Evolutionary conservation across 176 grass and related monocot genomes (phyloP).

Genomic region (Oryza longistaminata): DNA sequence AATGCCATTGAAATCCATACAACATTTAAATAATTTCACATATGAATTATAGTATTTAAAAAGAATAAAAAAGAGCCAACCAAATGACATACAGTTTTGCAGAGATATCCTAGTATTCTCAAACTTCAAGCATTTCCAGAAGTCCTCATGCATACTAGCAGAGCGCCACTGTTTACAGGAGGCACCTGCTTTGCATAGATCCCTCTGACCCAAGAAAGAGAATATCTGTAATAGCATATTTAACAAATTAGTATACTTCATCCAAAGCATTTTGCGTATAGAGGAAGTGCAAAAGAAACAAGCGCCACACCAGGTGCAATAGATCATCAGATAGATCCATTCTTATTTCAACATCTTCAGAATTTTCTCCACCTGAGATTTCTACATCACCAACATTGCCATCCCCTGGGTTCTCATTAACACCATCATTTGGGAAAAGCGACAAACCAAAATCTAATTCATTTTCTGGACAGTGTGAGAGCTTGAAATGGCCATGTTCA

Average conservation of each 20-base stretch:
- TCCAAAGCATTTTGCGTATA: slow-evolving; percentile 12
- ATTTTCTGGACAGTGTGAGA: slow-evolving; percentile 37
- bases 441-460: slow-evolving; percentile 50
- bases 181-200: slow-evolving; percentile 88
- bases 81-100: slow-evolving; percentile 77
- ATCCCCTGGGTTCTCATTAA: slow-evolving; percentile 32
- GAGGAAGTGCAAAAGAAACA: slow-evolving; percentile 2
- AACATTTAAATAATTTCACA: slow-evolving; percentile 14
- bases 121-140: slow-evolving; percentile 92
- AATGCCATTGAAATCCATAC: background rate
- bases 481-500: slow-evolving; percentile 38
- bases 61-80: slow-evolving; percentile 3
- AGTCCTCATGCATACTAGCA: slow-evolving; percentile 79
- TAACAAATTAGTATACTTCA: slow-evolving; percentile 36
- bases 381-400: slow-evolving; percentile 33
- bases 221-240: slow-evolving; percentile 71
- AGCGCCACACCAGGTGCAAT: slow-evolving; percentile 66
- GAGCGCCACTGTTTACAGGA: slow-evolving; percentile 81
- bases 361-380: slow-evolving; percentile 44
- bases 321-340: slow-evolving; percentile 99
- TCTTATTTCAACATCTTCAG: slow-evolving; percentile 66
- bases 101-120: slow-evolving; percentile 71
- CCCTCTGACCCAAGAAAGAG: slow-evolving; percentile 87
- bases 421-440: slow-evolving; percentile 48
- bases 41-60: slow-evolving; percentile 1